Evolutionary conservation across 2,329 filamentous ascomycete genomes (phyloP).

Genomic region (Myrmaecium sp.): DNA sequence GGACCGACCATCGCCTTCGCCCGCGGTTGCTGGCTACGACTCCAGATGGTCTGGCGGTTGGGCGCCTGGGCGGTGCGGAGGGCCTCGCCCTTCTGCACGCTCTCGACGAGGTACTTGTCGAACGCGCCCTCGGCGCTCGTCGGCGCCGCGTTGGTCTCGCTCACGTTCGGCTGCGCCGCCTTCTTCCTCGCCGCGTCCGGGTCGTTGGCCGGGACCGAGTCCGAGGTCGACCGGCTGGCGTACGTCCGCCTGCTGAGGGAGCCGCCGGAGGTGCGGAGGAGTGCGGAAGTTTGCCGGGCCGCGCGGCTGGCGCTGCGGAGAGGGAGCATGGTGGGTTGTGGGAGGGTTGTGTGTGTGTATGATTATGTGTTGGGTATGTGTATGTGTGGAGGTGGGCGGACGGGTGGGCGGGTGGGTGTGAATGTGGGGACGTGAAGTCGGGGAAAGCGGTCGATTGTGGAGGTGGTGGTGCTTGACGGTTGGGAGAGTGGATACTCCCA

Average conservation of each 20-base stretch:
- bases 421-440: too few relatives aligned
- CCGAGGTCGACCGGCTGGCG: slow-evolving; percentile 29
- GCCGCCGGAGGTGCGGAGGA: slow-evolving; percentile 7
- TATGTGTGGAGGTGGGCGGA: slow-evolving; percentile 1
- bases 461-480: too few relatives aligned
- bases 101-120: slow-evolving; percentile 39
- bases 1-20: slow-evolving; percentile 80
- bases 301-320: slow-evolving; percentile 13
- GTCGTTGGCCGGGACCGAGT: slow-evolving; percentile 54
- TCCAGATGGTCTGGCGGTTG: slow-evolving; percentile 68
- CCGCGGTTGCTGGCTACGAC: slow-evolving; percentile 66
- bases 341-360: too few relatives aligned
- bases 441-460: too few relatives aligned
- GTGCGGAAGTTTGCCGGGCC: slow-evolving; percentile 3
- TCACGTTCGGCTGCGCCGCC: slow-evolving; percentile 34
- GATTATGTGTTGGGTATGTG: not conserved
- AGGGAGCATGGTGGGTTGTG: slow-evolving; percentile 11
- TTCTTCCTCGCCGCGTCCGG: slow-evolving; percentile 37
- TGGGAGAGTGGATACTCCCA: too few relatives aligned
- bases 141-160: slow-evolving; percentile 43
- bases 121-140: slow-evolving; percentile 31
- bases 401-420: too few relatives aligned
- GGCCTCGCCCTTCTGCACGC: slow-evolving; percentile 35
- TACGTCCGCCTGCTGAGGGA: slow-evolving; percentile 1
- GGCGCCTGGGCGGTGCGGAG: slow-evolving; percentile 59